Evolutionary conservation across 78 protist genomes (phyloP), one percentile per base, ranked within the genome.

Genomic region (Protostelium mycophagum): DNA sequence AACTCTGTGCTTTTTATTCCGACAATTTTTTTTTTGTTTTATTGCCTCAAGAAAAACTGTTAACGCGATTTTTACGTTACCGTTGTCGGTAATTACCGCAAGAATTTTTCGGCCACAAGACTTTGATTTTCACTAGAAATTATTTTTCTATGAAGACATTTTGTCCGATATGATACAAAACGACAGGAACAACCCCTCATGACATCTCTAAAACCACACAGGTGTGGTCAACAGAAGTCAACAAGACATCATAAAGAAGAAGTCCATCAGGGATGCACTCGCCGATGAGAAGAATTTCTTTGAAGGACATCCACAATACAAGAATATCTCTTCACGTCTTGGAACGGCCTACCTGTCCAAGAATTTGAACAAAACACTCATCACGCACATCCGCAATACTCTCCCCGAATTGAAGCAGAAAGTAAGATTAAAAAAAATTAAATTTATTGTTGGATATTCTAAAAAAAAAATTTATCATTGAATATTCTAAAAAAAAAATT

Each of bases 271-370:
- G 29, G 97, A 93, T 1, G 97, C 99, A 9, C 85, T 93, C 38
- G 89, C 37, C 35, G 93, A 91, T 37, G 99, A 98, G 91, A 5
- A 63, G 35, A n/a, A 89, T 36, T 98, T 93, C 92, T 98, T 98
- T 89, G 38, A 38, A 73, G 36, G 83, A 25, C 99, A 98, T 89
- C 96, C 97, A 31, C 94, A 95, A 10, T 98, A 98, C 96, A 38
- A 83, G 28, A 38, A 89, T 1, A 63, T 96, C 28, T 94, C 98
- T 10, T 83, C 37, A 84, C 86, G 94, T 37, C 36, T 90, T 28
- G 99, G 99, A 37, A 98, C 99, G 0, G 93, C 90, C 0, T 95
- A 86, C 89, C 89, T 97, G 37, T 88, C 96, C 0, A 91, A 92
- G 91, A 92, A 91, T 0, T 90, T 97, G 28, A 94, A 94, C 34